Base-by-base conservation (phyloP, 75 land plant genomes). In the Pinus tabuliformis region DNA sequence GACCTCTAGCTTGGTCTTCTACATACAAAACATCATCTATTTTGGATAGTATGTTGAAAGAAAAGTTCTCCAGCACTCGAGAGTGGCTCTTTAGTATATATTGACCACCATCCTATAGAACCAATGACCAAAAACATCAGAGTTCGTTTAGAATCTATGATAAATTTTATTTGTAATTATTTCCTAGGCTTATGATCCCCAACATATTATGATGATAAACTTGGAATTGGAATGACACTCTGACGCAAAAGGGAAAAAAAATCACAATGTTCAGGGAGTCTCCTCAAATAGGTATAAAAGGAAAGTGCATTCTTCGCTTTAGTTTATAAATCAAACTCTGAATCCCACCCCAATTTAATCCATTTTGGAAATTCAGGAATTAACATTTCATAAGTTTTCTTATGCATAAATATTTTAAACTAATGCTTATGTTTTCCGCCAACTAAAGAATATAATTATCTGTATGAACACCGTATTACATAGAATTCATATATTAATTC, bases 1-100 rank as follows among this genome's bases (percentile, higher is more conserved):
- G 56, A 33, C 79, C 77, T 56, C 57, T 80, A 21, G 81, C 73
- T 0, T 80, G 77, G 18, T 81, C 61, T 72, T 92, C 91, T 2
- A 83, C 88, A 70, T 82, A 84, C 5, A 92, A 70, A 5, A 92
- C 91, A 77, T 88, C 92, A 42, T 92, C 93, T 14, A 92, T 92
- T 57, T 89, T 75, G 5, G 95, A 88, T 74, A 84, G 76, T 36
- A 92, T 85, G 16, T 84, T 92, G 84, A 62, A 82, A 8, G 95
- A 89, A 75, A 90, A 85, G 78, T 89, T 90, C 75, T 90, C 95
- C 14, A 92, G 71, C 33, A 90, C 75, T 68, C 95, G 84, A 7
- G 95, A 92, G 59, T 92, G 90, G 83, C 92, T 86, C 70, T 92
- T 92, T 8, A 89, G 77, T 18, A 92, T 78, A 13, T 92, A 76